phyloP scores from a whole-genome alignment of 495 filamentous ascomycete species.

The Podospora tetraspora region DNA sequence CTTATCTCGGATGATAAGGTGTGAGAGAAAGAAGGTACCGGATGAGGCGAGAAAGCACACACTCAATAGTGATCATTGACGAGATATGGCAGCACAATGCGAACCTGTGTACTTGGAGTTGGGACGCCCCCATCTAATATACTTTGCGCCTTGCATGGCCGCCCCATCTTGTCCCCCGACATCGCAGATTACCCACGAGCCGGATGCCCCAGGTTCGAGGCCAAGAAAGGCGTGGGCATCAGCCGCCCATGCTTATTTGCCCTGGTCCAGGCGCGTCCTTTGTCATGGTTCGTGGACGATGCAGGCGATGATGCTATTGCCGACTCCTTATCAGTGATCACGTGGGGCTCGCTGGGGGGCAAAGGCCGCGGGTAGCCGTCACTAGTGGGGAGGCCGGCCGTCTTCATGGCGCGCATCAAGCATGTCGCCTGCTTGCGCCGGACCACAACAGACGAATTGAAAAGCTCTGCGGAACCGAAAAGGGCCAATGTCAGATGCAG shows the following conservation, averaged over 20 bases:
- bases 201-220: neutral
- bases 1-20: neutral
- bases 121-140: neutral
- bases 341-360: conserved; percentile 11
- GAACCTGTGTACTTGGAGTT: neutral
- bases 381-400: conserved; percentile 10
- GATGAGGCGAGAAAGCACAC: neutral
- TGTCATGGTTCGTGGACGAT: conserved; percentile 24
- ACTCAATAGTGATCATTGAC: neutral
- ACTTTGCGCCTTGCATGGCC: neutral
- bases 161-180: conserved; percentile 10
- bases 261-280: conserved; percentile 16
- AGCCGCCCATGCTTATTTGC: conserved; percentile 13
- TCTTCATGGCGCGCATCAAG: conserved; percentile 13
- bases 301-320: conserved; percentile 31
- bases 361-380: conserved; percentile 32
- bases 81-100: neutral
- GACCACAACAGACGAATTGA: conserved; percentile 9
- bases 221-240: neutral
- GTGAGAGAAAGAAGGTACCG: neutral
- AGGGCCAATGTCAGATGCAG: conserved; percentile 6
- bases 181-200: conserved; percentile 12
- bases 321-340: conserved; percentile 27
- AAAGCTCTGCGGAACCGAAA: neutral
- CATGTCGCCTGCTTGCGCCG: conserved; percentile 1